A percentile compares a stretch with the other conserved stretches of the same genome.
These are phyloP conservation scores for Candida dajiaensis DNA, from an alignment of 805 yeast genomes.

Conservation along the genomic window DNA sequence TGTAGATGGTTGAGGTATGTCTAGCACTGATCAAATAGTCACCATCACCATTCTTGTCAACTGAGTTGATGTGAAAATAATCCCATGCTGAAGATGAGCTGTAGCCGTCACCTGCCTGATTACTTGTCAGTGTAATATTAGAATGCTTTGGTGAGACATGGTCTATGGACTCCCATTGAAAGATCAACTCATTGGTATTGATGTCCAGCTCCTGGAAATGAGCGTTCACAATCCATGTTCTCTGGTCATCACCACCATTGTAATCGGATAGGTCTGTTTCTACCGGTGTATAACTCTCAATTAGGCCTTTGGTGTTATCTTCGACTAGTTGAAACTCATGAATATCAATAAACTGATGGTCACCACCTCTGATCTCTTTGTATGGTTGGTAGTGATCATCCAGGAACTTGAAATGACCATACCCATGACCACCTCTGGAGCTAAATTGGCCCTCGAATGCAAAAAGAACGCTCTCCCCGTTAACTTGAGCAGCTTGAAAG, in stretches of 20 bases:
- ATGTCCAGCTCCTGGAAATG: slow-evolving; percentile 31
- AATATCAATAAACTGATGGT: slow-evolving; percentile 29
- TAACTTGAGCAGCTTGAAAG: slow-evolving; percentile 24
- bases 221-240: slow-evolving; percentile 32
- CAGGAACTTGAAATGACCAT: slow-evolving; percentile 29
- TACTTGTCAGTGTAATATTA: slow-evolving; percentile 26
- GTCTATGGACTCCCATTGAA: slow-evolving; percentile 24
- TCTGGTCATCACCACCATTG: slow-evolving; percentile 22
- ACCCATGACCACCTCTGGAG: slow-evolving; percentile 18
- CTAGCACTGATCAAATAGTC: slow-evolving; percentile 32
- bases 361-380: slow-evolving; percentile 30
- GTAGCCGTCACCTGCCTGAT: slow-evolving; percentile 30
- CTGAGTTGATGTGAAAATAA: slow-evolving; percentile 34
- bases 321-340: slow-evolving; percentile 32
- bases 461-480: slow-evolving; percentile 26
- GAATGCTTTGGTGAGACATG: slow-evolving; percentile 30
- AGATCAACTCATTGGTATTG: slow-evolving; percentile 30
- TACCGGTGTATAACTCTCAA: slow-evolving; percentile 30
- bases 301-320: slow-evolving; percentile 25
- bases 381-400: slow-evolving; percentile 26
- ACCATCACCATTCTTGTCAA: slow-evolving; percentile 31
- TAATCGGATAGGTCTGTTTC: slow-evolving; percentile 25
- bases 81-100: slow-evolving; percentile 30
- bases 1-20: slow-evolving; percentile 30
- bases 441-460: slow-evolving; percentile 33